phyloP scores from a whole-genome alignment of 192 early-diverging fungal genomes.

The Linnemannia schmuckeri region DNA sequence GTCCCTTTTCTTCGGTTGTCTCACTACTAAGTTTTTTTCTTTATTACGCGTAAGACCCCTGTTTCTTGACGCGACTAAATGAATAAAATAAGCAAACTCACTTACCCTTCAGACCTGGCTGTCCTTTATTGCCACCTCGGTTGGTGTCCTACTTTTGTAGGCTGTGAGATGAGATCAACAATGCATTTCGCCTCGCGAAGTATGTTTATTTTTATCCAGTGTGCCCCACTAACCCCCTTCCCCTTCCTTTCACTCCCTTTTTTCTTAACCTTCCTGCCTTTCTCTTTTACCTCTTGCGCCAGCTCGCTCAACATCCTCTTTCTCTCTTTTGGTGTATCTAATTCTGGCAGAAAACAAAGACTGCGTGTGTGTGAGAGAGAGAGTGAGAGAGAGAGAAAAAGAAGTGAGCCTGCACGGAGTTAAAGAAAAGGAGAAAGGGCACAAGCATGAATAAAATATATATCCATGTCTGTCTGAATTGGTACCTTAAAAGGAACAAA shows the following conservation, averaged over 20 bases:
- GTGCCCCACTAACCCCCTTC: not conserved
- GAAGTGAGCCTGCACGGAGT: slow-evolving; percentile 1
- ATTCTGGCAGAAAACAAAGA: not conserved
- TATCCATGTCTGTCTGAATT: not conserved
- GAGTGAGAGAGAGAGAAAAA: not conserved
- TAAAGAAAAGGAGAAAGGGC: not conserved
- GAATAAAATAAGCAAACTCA: no score
- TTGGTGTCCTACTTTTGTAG: no score
- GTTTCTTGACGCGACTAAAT: no score
- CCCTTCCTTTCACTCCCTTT: not conserved
- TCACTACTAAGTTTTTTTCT: no score
- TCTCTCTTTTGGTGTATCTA: not conserved
- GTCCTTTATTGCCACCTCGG: no score
- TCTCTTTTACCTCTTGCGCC: not conserved
- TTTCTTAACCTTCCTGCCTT: not conserved
- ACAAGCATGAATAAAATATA: not conserved
- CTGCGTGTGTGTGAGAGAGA: not conserved
- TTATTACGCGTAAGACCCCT: no score
- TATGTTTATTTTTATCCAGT: slow-evolving; percentile 9
- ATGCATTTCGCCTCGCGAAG: not conserved
- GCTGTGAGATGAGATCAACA: no score
- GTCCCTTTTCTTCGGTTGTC: not conserved
- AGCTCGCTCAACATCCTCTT: no score
- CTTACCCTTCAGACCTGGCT: no score
- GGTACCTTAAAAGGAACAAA: not conserved